A percentile compares a stretch with the other conserved stretches of the same genome.
Conservation (phyloP, 1,284 basidiomycete genomes). For the Cryptococcus jaspeensis region DNA sequence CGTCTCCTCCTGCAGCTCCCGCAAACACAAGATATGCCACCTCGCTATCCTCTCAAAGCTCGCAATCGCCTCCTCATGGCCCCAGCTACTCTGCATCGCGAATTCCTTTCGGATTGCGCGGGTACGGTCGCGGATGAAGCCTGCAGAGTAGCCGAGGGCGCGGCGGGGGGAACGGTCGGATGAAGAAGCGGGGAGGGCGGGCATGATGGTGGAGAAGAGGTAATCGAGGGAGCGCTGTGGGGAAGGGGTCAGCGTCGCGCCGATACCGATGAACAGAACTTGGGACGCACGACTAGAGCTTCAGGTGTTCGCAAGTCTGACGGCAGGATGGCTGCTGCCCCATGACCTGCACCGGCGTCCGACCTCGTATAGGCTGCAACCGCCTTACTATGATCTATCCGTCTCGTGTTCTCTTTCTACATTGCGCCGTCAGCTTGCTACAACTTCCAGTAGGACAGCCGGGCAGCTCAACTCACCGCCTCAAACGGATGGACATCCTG, state of each 20-base stretch:
- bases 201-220: conserved; percentile 78
- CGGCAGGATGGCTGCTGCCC: conserved; percentile 64
- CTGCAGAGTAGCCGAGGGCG: conserved; percentile 57
- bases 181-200: conserved; percentile 52
- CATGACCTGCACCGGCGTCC: conserved; percentile 61
- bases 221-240: conserved; percentile 82
- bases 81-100: conserved; percentile 84
- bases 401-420: conserved; percentile 41
- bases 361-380: conserved; percentile 96
- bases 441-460: neutral
- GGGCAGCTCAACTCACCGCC: conserved; percentile 59
- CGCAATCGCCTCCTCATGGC: conserved; percentile 70
- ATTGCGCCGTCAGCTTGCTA: conserved; percentile 32
- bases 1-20: conserved; percentile 60
- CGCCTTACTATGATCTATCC: conserved; percentile 79
- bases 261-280: conserved; percentile 4
- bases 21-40: conserved; percentile 86
- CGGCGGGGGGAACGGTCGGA: conserved; percentile 39
- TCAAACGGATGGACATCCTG: conserved; percentile 87
- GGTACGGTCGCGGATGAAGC: conserved; percentile 88
- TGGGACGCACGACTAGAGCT: conserved; percentile 66
- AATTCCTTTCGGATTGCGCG: conserved; percentile 91
- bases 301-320: conserved; percentile 87
- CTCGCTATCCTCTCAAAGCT: conserved; percentile 91
- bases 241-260: neutral